These are phyloP conservation scores for Dimargaris xerosporica DNA, from an alignment of 192 early-diverging fungal species.

Conservation along the genomic window DNA sequence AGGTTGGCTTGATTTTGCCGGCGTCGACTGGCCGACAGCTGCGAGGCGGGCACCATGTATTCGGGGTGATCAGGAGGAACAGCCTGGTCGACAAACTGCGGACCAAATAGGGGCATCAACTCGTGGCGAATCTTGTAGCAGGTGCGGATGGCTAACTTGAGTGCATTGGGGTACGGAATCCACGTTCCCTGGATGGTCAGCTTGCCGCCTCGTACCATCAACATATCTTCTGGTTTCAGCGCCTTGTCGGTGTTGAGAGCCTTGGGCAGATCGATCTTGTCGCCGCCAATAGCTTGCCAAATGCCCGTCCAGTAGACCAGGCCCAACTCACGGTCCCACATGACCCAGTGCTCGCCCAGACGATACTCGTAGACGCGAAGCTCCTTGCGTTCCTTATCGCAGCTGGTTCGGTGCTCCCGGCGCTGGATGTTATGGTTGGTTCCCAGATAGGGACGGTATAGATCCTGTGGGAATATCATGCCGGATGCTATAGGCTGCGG, in stretches of 20 bases:
- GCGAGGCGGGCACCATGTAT: neutral
- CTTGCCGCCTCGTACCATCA: constrained; percentile 7
- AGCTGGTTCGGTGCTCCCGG: constrained; percentile 8
- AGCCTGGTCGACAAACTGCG: neutral
- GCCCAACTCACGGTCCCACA: constrained; percentile 11
- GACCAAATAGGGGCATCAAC: constrained; percentile 4
- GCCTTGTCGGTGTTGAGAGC: constrained; percentile 6
- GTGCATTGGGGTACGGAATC: constrained; percentile 7
- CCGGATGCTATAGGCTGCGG: neutral
- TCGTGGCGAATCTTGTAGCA: constrained; percentile 8
- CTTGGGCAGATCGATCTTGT: constrained; percentile 11
- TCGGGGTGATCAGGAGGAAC: constrained; percentile 4
- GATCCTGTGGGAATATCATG: neutral
- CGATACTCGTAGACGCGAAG: constrained; percentile 6
- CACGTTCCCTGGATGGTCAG: constrained; percentile 12
- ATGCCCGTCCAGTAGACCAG: constrained; percentile 11
- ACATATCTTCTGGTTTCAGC: neutral
- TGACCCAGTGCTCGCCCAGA: constrained; percentile 7
- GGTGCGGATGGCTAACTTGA: constrained; percentile 6
- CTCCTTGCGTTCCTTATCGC: constrained; percentile 9
- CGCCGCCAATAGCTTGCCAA: constrained; percentile 11
- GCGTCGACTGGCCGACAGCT: constrained; percentile 1
- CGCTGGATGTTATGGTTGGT: neutral
- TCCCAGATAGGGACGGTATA: neutral
- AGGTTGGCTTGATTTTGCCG: neutral